Percentiles rank a stretch among this genome's conserved stretches.
phyloP scores from a whole-genome alignment of 1,139 yeast species.

The Yamadazyma spencermartinsiae region DNA sequence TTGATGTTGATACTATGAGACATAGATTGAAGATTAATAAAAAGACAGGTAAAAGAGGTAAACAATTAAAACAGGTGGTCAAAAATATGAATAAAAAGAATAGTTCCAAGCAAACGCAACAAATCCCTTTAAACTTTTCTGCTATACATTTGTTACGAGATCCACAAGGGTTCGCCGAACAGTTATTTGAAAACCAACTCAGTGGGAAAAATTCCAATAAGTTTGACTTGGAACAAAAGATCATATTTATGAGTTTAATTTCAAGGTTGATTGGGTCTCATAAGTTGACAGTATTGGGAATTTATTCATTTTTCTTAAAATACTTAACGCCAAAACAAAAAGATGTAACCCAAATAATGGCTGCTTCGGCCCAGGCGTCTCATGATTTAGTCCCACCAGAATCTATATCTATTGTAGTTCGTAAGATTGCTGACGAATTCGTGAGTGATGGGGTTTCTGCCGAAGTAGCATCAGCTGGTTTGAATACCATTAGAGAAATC shows the following conservation, averaged over 20 bases:
- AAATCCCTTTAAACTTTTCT: slow-evolving; percentile 76
- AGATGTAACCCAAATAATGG: slow-evolving; percentile 93
- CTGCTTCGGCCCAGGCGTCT: slow-evolving; percentile 94
- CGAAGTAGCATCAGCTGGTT: slow-evolving; percentile 97
- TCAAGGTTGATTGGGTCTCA: slow-evolving; percentile 92
- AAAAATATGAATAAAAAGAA: slow-evolving; percentile 64
- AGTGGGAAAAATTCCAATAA: slow-evolving; percentile 64
- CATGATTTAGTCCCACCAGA: slow-evolving; percentile 98
- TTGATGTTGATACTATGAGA: slow-evolving; percentile 66
- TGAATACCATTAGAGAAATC: slow-evolving; percentile 91
- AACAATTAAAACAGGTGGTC: slow-evolving; percentile 71
- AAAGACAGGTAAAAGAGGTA: slow-evolving; percentile 76
- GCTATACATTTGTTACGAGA: slow-evolving; percentile 93
- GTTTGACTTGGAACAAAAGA: slow-evolving; percentile 84
- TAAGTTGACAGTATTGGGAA: slow-evolving; percentile 84
- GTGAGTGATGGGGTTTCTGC: slow-evolving; percentile 98
- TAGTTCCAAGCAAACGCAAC: slow-evolving; percentile 54
- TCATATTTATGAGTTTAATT: slow-evolving; percentile 79
- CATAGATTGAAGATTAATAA: slow-evolving; percentile 86
- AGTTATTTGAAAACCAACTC: slow-evolving; percentile 69
- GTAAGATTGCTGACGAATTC: slow-evolving; percentile 95
- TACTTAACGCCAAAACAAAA: slow-evolving; percentile 92
- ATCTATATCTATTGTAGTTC: slow-evolving; percentile 69
- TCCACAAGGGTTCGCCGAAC: slow-evolving; percentile 97
- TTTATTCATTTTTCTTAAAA: slow-evolving; percentile 84